phyloP scores from a whole-genome alignment of 192 early-diverging fungal genomes.

The Piromyces finnis region DNA sequence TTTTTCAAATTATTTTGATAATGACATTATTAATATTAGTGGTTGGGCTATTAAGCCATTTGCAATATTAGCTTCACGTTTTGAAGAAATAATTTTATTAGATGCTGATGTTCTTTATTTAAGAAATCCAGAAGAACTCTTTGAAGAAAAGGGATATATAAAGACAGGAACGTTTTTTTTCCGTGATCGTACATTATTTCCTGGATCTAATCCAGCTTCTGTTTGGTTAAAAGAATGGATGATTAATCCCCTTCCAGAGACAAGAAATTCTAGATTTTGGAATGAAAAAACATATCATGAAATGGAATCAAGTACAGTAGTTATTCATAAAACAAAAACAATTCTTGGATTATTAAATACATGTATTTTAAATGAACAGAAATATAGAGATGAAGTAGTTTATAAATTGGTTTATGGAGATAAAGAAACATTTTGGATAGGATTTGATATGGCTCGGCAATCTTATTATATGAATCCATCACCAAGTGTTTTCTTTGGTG shows the following conservation, averaged over 20 bases:
- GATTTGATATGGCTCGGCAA: neutral
- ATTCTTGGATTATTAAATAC: conserved; percentile 29
- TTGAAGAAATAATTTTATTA: conserved; percentile 41
- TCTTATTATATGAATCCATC: neutral
- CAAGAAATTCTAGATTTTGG: neutral
- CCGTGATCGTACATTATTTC: conserved; percentile 36
- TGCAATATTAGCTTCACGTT: conserved; percentile 39
- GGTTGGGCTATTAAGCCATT: conserved; percentile 58
- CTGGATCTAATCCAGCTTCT: conserved; percentile 5
- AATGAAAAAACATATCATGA: conserved; percentile 7
- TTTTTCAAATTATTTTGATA: conserved; percentile 13
- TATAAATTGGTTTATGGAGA: too few species aligned
- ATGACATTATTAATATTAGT: conserved; percentile 14
- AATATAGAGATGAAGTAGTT: neutral
- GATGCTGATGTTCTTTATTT: conserved; percentile 54
- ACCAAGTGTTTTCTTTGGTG: neutral
- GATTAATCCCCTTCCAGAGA: conserved; percentile 12
- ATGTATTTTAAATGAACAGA: conserved; percentile 7
- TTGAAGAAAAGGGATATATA: conserved; percentile 20
- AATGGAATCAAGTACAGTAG: conserved; percentile 38
- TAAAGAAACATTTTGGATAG: too few species aligned
- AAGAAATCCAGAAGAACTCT: conserved; percentile 28
- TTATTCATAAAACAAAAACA: conserved; percentile 25
- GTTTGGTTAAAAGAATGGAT: conserved; percentile 31
- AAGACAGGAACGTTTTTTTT: conserved; percentile 37